Percentiles rank a stretch among this genome's conserved stretches.
Evolutionary conservation across 192 early-diverging fungal genomes (phyloP).

Genomic region (Linderina pennispora): DNA sequence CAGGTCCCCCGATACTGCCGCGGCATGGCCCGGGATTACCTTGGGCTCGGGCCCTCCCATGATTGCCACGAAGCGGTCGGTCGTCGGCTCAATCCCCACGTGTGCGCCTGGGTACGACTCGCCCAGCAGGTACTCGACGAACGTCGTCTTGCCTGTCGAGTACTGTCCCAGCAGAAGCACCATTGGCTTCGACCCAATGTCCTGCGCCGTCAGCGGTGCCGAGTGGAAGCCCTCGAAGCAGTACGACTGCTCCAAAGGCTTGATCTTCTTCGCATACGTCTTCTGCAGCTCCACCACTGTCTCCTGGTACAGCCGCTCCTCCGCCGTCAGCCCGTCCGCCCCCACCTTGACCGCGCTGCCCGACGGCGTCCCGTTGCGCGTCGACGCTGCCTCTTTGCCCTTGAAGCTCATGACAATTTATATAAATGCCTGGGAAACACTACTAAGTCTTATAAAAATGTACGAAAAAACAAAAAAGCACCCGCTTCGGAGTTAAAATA

Average conservation of each 20-base stretch:
- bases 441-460: too few species aligned
- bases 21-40: constrained; percentile 83
- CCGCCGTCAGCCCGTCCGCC: constrained; percentile 26
- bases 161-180: constrained; percentile 84
- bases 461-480: too few species aligned
- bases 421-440: too few species aligned
- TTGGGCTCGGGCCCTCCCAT: constrained; percentile 68
- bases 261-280: constrained; percentile 65
- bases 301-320: constrained; percentile 50
- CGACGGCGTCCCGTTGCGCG: too few species aligned
- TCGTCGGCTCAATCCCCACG: constrained; percentile 85
- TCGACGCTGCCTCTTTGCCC: constrained; percentile 15
- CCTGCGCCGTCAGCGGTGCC: constrained; percentile 68
- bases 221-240: constrained; percentile 81
- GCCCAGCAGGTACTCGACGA: constrained; percentile 71
- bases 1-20: constrained; percentile 72
- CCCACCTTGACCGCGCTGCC: constrained; percentile 14
- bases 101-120: constrained; percentile 77
- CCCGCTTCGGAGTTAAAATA: too few species aligned
- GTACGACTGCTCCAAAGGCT: constrained; percentile 63
- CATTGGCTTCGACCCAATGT: constrained; percentile 84
- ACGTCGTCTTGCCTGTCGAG: constrained; percentile 82
- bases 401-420: too few species aligned
- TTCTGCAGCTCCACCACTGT: constrained; percentile 63
- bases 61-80: constrained; percentile 81